Percentiles rank a stretch among this genome's conserved stretches.
These are phyloP conservation scores for Aspergillus clavatus DNA, from an alignment of 2,329 filamentous ascomycete genomes.

Conservation along the genomic window DNA sequence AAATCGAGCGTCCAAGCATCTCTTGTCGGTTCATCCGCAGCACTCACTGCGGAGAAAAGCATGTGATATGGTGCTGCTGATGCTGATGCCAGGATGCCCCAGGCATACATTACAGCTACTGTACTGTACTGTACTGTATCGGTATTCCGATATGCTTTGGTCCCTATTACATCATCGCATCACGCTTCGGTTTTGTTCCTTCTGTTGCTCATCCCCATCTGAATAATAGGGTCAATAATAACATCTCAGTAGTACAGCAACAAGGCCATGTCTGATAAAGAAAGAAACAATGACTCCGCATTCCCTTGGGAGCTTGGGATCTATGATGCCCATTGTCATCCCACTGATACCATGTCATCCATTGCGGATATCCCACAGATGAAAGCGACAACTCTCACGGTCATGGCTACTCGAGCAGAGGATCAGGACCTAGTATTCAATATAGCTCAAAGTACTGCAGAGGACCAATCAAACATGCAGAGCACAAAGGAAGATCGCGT, in stretches of 20 bases:
- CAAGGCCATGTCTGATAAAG: slow-evolving; percentile 3
- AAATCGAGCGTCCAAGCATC: not conserved
- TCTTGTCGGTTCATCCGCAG: slow-evolving; percentile 3
- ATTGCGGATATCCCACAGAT: slow-evolving; percentile 52
- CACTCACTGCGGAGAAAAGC: slow-evolving; percentile 17
- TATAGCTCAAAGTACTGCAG: slow-evolving; percentile 40
- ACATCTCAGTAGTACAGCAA: too few species aligned
- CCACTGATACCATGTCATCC: slow-evolving; percentile 59
- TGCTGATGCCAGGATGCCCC: slow-evolving; percentile 8
- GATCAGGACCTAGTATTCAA: slow-evolving; percentile 57
- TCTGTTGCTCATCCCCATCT: not conserved
- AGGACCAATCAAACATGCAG: slow-evolving; percentile 24
- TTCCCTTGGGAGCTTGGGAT: slow-evolving; percentile 62
- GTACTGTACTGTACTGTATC: not conserved
- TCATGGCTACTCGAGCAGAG: slow-evolving; percentile 59
- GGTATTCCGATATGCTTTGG: not conserved
- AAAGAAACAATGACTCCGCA: slow-evolving; percentile 14
- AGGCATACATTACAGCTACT: slow-evolving; percentile 4
- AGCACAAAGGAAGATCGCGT: slow-evolving; percentile 40
- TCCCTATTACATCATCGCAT: slow-evolving; percentile 6
- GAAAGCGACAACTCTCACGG: slow-evolving; percentile 54
- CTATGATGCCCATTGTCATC: slow-evolving; percentile 63
- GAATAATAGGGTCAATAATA: not conserved
- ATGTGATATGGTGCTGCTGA: slow-evolving; percentile 18
- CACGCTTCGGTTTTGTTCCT: not conserved